Evolutionary conservation across 2,329 filamentous ascomycete genomes (phyloP), one percentile per base, ranked within the genome.

Genomic region (Fonsecaea pedrosoi): DNA sequence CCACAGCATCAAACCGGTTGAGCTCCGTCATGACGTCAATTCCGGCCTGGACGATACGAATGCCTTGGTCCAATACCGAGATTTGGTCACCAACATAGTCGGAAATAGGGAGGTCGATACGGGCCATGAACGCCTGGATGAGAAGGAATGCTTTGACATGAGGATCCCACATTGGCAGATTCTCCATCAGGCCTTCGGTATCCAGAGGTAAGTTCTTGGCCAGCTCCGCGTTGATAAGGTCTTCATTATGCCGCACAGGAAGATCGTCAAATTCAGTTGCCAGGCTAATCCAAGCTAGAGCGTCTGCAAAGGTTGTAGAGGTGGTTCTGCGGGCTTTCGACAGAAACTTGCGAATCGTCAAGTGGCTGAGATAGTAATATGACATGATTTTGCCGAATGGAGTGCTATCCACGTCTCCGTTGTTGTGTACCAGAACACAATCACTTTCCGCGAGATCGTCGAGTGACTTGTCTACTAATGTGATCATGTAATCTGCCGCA

Each of bases 351-450:
- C 95, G 91, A 74, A 99, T 93, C 0, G 95, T 99, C 79, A 91
- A 91, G 81, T 99, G 95, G 0, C 94, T 96, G 56, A 95, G 89
- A 76, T 99, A 99, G 84, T 99, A 99, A 84, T 98, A 99, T 78
- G 92, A 96, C 92, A 98, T 97, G 75, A 99, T 98, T 82, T 97
- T 97, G 74, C 95, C 95, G 6, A 98, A 85, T 0, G 94, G 90
- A 0, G 95, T 98, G 0, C 94, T 84, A 73, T 97, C 91, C 34
- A 99, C 89, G 72, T 97, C 91, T 53, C 94, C 94, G 71, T 95
- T 97, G 54, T 90, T 89, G 74, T 92, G 90, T 2, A 96, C 85
- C 18, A 89, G 85, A 15, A 97, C 88, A 80, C 95, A 99, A 62
- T 89, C 90, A 1, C 94, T 98, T 69, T 91, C 86, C 0, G 90